A percentile compares a stretch with the other conserved stretches of the same genome.
Conservation (phyloP, 1,284 basidiomycete species). For the Schizophyllum amplum region DNA sequence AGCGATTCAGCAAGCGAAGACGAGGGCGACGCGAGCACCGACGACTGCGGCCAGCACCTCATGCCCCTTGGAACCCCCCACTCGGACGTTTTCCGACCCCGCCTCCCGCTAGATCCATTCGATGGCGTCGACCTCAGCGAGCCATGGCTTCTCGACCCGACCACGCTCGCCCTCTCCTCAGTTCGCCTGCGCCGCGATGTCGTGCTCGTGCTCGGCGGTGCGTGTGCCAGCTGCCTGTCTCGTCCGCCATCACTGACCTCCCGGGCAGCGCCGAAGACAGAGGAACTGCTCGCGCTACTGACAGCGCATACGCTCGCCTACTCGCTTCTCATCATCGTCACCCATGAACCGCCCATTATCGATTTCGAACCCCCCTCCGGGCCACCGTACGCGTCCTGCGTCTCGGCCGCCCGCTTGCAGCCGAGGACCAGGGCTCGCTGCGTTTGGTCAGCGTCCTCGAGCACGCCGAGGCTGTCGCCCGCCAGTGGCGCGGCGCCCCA, state of each 20-base stretch:
- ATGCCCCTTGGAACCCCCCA: not conserved
- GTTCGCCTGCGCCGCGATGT: not conserved
- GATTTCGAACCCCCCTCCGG: not conserved
- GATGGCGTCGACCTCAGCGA: not conserved
- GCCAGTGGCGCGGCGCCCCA: not conserved
- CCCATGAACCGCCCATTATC: not conserved
- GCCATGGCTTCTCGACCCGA: not conserved
- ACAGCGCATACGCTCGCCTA: not conserved
- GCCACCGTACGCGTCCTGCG: not conserved
- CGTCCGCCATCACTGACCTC: not conserved
- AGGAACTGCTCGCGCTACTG: not conserved
- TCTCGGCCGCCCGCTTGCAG: not conserved
- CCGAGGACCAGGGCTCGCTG: not conserved
- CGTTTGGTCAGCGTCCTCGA: not conserved
- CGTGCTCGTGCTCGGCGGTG: not conserved
- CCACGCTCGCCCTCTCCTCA: not conserved
- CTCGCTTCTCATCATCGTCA: not conserved
- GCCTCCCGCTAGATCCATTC: not conserved
- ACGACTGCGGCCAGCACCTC: no score
- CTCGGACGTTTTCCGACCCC: not conserved
- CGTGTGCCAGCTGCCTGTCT: not conserved
- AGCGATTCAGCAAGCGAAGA: no score
- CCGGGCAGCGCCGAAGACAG: not conserved
- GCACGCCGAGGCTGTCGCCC: not conserved
- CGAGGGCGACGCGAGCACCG: no score